Percentiles rank a stretch among this genome's conserved stretches.
Evolutionary conservation across 2,329 filamentous ascomycete genomes (phyloP).

Genomic region (Stagonosporopsis cucurbitacearum): DNA sequence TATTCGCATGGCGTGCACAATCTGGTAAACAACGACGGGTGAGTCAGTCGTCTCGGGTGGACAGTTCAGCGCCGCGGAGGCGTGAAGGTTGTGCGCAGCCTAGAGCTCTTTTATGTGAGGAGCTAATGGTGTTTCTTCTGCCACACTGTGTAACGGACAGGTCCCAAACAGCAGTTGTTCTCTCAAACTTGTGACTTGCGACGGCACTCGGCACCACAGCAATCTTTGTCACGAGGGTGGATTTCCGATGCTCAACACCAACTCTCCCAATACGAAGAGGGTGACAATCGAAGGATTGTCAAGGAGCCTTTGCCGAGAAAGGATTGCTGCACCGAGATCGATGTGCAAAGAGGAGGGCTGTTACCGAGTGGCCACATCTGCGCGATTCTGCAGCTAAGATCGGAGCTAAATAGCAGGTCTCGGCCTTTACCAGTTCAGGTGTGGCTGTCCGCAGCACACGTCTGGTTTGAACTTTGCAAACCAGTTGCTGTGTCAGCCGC

Average conservation of each 20-base stretch:
- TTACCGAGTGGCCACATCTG: constrained; percentile 10
- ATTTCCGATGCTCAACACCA: background rate
- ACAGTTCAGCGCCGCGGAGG: background rate
- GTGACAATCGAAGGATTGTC: background rate
- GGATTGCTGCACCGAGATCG: constrained; percentile 2
- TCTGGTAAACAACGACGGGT: constrained; percentile 1
- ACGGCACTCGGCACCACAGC: background rate
- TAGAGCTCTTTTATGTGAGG: background rate
- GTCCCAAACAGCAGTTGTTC: background rate
- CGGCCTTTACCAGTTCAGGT: constrained; percentile 5
- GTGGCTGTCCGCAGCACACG: background rate
- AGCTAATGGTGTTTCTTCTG: background rate
- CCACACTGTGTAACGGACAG: constrained; percentile 5
- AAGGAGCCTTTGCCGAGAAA: background rate
- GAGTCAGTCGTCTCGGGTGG: constrained; percentile 2
- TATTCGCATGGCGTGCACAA: background rate
- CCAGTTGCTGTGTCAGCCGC: constrained; percentile 4
- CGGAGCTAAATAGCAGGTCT: constrained; percentile 2
- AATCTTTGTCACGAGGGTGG: background rate
- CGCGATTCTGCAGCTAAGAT: constrained; percentile 19
- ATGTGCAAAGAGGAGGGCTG: constrained; percentile 2
- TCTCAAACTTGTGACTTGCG: background rate
- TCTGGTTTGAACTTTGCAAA: background rate
- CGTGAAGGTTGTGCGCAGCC: background rate
- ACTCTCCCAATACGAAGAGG: background rate